Evolutionary conservation across 768 basidiomycete genomes (phyloP), one percentile per base, ranked within the genome.

Genomic region (Trametes maxima): DNA sequence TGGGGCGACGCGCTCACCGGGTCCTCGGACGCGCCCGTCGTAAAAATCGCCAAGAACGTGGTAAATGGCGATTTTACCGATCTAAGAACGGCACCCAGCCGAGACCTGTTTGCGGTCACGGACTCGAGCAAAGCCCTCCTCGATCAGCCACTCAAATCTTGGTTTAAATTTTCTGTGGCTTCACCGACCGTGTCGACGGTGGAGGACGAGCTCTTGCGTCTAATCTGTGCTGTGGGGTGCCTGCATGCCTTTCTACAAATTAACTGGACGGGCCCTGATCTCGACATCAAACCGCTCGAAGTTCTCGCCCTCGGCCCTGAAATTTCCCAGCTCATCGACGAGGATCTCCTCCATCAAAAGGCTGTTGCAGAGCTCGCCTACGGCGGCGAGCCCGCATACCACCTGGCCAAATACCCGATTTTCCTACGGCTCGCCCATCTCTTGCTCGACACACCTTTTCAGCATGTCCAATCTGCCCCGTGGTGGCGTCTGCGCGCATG

Each of bases 221-320:
- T 98, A 40, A 73, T 84, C 12, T 64, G 94, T 11, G 93, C 85
- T 0, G 80, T 96, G 11, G 87, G 94, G 6, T 89, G 88, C 63
- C 79, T 98, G 22, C 94, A 97, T 65, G 85, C 92, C 0, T 99
- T 95, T 76, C 79, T 95, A 5, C 97, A 99, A 72, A 81, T 79
- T 28, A 99, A 99, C 74, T 99, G 95, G 94, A 98, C 95, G 0
- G 97, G 97, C 5, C 97, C 97, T 2, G 82, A 90, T 68, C 81
- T 97, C 44, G 77, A 85, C 60, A 72, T 95, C 63, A 73, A 74
- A 63, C 70, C 81, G 46, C 67, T 75, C 65, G 78, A 76, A 37
- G 53, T 79, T 48, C 69, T 81, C 67, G 46, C 73, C 24, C 65
- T 79, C 49, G 68, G 77, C 42, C 65, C 67, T 28, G 64, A 71